Percentiles rank a stretch among this genome's conserved stretches.
Evolutionary conservation across 176 grass and related monocot species (phyloP).

Genomic region (Aegilops sharonensis): DNA sequence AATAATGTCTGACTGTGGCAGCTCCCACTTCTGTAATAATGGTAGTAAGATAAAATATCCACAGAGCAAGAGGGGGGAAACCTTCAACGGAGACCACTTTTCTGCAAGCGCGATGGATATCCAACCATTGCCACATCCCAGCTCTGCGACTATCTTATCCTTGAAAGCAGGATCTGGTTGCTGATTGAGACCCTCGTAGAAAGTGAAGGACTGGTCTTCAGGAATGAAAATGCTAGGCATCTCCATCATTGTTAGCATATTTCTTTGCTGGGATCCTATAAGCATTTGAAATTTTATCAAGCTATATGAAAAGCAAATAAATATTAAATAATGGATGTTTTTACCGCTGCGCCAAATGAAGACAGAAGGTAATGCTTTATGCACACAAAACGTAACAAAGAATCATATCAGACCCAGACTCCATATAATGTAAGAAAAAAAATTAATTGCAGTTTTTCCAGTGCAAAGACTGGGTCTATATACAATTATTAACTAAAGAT

Average conservation of each 20-base stretch:
- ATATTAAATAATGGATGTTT: neutral
- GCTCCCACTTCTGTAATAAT: neutral
- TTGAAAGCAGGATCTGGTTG: conserved; percentile 72
- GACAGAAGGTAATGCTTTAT: neutral
- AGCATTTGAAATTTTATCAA: conserved; percentile 29
- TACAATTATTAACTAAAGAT: neutral
- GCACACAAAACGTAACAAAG: neutral
- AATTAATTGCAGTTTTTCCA: neutral
- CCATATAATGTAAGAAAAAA: neutral
- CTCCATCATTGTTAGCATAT: conserved; percentile 72
- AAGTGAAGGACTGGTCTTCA: conserved; percentile 71
- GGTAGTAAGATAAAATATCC: neutral
- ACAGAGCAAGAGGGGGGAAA: conserved; percentile 24
- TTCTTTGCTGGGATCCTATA: conserved; percentile 39
- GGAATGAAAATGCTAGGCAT: conserved; percentile 96
- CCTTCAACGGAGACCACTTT: conserved; percentile 85
- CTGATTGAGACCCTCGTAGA: conserved; percentile 93
- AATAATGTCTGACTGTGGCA: too few species aligned
- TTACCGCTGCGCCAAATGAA: neutral
- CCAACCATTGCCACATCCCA: conserved; percentile 92
- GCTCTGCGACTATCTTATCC: conserved; percentile 70
- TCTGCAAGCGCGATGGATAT: conserved; percentile 94
- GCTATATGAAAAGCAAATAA: neutral
- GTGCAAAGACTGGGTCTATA: neutral
- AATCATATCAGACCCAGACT: neutral